Base-by-base conservation (phyloP, 768 basidiomycete species). In the Boletus fagicola region DNA sequence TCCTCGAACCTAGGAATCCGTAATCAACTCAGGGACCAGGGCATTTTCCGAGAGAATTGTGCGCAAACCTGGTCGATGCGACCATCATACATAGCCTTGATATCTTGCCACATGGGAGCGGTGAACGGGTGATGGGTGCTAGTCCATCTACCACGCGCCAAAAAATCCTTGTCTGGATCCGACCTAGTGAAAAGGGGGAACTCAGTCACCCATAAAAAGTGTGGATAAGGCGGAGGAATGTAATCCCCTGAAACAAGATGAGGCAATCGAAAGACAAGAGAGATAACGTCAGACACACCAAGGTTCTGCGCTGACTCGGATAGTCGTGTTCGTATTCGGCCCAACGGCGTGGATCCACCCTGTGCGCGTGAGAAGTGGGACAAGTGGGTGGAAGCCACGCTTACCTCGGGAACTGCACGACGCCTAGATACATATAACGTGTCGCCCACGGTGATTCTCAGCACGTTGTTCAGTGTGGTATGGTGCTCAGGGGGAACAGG, bases 61-160 rank as follows among this genome's bases (percentile, higher is more conserved):
- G 52, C 45, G 68, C 79, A 62, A 66, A 84, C 83, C 63, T 77
- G 71, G 51, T 85, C 83, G 47, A 88, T 75, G 63, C 84, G 78
- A 38, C 91, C 92, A 42, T 75, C 76, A 67, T 88, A 87, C 75
- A 98, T 78, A 38, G 83, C 81, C 46, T 84, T 78, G 26, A 96
- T 79, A 71, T 98, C 95, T 71, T 96, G 83, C 80, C 80, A 89
- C 85, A 95, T 90, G 22, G 95, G 95, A 10, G 95, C 94, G 13
- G 95, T 98, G 74, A 98, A 98, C 3, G 95, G 95, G 72, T 98
- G 95, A 66, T 98, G 95, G 4, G 92, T 86, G 61, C 90, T 90
- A 62, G 90, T 89, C 91, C 92, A 96, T 65, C 94, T 80, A 31
- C 94, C 94, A 55, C 85, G 81, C 4, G 93, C 90, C 31, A 94